Base-by-base conservation (phyloP, 108 stramenopile genomes). In the Conticribra guillardii region DNA sequence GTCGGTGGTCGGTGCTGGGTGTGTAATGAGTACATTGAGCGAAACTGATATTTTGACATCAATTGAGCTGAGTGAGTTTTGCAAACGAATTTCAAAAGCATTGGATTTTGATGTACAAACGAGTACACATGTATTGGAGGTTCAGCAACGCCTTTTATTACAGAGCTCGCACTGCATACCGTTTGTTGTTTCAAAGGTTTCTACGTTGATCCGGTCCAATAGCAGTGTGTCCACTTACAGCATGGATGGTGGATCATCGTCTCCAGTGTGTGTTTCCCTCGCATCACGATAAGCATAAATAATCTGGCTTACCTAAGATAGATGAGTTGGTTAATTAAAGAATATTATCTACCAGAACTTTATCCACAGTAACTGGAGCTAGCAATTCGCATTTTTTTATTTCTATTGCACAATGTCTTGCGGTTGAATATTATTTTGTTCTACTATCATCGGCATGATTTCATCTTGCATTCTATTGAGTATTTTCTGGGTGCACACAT, bases 251-350 rank as follows among this genome's bases (percentile, higher is more conserved):
- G 56, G 26, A 9, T 30, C 56, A 33, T 32, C 29, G 14, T 57
- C 56, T 30, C 56, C 56, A 16, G 29, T 57, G 3, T 30, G 56
- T n/a, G 56, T 57, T 2, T 17, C 29, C 28, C 26, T 30, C 24
- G 27, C 9, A 3, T 23, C 52, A 22, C 52, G 52, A 2, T 11
- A n/a, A 26, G 52, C 52, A 53, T 53, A 53, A 53, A 27, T n/a
- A n/a, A n/a, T n/a, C n/a, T n/a, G n/a, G n/a, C n/a, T n/a, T n/a
- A n/a, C n/a, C n/a, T n/a, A n/a, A n/a, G n/a, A n/a, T n/a, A n/a
- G n/a, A n/a, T n/a, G n/a, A n/a, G n/a, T n/a, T n/a, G n/a, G n/a
- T n/a, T n/a, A n/a, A n/a, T n/a, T n/a, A n/a, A n/a, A n/a, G n/a
- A n/a, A n/a, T n/a, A n/a, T n/a, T n/a, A n/a, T n/a, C n/a, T n/a